These are phyloP conservation scores for Emydomyces testavorans DNA, from an alignment of 2,329 filamentous ascomycete species.

Conservation along the genomic window DNA sequence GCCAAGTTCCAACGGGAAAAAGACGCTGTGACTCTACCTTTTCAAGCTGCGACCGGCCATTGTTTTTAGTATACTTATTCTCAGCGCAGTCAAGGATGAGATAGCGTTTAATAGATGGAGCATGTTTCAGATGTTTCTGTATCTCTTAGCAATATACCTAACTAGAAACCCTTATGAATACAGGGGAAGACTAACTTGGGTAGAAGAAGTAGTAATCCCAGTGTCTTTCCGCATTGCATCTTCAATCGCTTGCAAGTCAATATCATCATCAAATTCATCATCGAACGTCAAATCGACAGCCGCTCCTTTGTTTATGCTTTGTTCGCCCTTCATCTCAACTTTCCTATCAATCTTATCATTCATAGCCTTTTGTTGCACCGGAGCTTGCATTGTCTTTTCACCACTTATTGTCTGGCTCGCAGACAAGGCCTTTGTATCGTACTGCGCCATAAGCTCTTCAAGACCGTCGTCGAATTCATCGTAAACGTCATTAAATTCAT, in stretches of 20 bases:
- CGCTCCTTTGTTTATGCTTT: slow-evolving; percentile 30
- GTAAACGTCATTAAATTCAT: slow-evolving; percentile 60
- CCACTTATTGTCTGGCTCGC: slow-evolving; percentile 3
- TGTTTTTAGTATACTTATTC: slow-evolving; percentile 54
- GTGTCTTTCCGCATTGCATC: slow-evolving; percentile 46
- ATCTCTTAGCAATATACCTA: slow-evolving; percentile 47
- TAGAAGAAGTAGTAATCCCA: slow-evolving; percentile 51
- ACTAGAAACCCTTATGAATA: slow-evolving; percentile 15
- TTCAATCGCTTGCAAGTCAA: slow-evolving; percentile 55
- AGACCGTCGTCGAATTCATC: slow-evolving; percentile 49
- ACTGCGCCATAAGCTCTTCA: slow-evolving; percentile 46
- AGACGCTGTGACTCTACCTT: slow-evolving; percentile 48
- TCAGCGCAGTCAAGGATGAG: slow-evolving; percentile 63
- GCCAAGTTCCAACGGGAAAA: slow-evolving; percentile 17
- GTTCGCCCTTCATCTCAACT: slow-evolving; percentile 20
- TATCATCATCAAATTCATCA: slow-evolving; percentile 62
- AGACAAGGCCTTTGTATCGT: slow-evolving; percentile 31
- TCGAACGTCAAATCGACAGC: slow-evolving; percentile 44
- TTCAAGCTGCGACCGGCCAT: slow-evolving; percentile 50
- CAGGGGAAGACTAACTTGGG: slow-evolving; percentile 46
- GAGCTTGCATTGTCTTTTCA: background rate
- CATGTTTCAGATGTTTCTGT: slow-evolving; percentile 52
- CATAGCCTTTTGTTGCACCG: background rate
- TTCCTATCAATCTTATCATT: slow-evolving; percentile 1
- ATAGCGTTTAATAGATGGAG: slow-evolving; percentile 71